Base-by-base conservation (phyloP, 257 asterid species). In the Schizonepeta tenuifolia region DNA sequence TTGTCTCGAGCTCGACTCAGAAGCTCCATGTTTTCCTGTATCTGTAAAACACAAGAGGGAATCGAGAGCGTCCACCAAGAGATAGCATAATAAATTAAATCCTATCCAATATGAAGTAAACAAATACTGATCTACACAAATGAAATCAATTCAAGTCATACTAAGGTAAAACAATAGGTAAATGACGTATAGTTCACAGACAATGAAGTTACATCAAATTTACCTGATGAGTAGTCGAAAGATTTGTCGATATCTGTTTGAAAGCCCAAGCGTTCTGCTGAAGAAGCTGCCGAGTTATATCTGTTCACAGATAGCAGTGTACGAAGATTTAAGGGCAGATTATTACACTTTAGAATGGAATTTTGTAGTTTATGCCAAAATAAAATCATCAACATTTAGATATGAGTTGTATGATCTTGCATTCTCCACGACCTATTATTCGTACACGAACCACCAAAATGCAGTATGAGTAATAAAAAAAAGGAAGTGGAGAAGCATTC, bases 1-100 rank as follows among this genome's bases (percentile, higher is more conserved):
- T 94, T 94, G 10, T 89, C 90, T 47, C 96, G 91, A 77, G 93
- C 92, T 82, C 83, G 88, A 72, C 86, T 74, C 38, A 94, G 82
- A 73, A 94, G 93, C 53, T 78, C 84, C 36, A 90, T 78, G 80
- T 94, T 94, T 68, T 91, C 94, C 14, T 80, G 87, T 66, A 86
- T 61, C 98, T 93, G 90, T 73, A 76, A 82, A 65, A 69, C 21
- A 14, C 18, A 65, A 73, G 8, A 17, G 15, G 31, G 63, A 65
- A n/a, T n/a, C n/a, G 62, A 17, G 79, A 62, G 55, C 28, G 8
- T 69, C 31, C 33, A 1, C 40, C 20, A 59, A 28, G 35, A 69
- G 56, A 17, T 5, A 12, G 12, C 31, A 24, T 14, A 58, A 20
- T n/a, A n/a, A 17, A 24, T n/a, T n/a, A n/a, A n/a, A 20, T 6